Conservation (phyloP, 1,284 basidiomycete genomes). For the Ganoderma resinaceum region DNA sequence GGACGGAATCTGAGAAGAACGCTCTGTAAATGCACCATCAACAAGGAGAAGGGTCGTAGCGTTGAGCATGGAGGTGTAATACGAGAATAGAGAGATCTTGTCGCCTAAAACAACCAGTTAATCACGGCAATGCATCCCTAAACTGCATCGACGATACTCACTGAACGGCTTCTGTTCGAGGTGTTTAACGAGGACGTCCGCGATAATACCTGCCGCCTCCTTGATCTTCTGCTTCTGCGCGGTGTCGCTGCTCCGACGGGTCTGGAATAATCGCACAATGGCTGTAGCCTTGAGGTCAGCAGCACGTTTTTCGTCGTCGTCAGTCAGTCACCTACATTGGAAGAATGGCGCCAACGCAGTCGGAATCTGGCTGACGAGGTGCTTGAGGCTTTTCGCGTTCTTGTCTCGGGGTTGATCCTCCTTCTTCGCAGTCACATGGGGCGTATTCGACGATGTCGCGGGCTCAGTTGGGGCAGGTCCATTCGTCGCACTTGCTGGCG, state of each 20-base stretch:
- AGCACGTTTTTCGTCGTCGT: slow-evolving; percentile 13
- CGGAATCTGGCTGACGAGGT: slow-evolving; percentile 84
- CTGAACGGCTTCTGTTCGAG: slow-evolving; percentile 65
- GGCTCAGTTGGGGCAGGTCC: slow-evolving; percentile 18
- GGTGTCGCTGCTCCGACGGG: slow-evolving; percentile 79
- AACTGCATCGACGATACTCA: slow-evolving; percentile 39
- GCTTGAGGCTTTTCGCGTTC: slow-evolving; percentile 83
- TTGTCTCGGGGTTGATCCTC: slow-evolving; percentile 57
- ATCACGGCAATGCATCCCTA: background rate
- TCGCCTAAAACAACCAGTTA: slow-evolving; percentile 48
- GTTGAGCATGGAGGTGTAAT: slow-evolving; percentile 82
- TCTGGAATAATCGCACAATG: slow-evolving; percentile 88
- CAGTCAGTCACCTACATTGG: slow-evolving; percentile 65
- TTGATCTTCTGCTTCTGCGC: slow-evolving; percentile 82
- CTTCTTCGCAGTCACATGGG: slow-evolving; percentile 37
- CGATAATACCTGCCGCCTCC: slow-evolving; percentile 73
- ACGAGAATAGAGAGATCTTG: slow-evolving; percentile 62
- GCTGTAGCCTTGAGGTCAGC: slow-evolving; percentile 51
- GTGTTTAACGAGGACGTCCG: slow-evolving; percentile 78
- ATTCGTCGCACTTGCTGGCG: slow-evolving; percentile 5
- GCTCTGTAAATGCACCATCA: slow-evolving; percentile 69
- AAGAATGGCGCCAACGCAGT: slow-evolving; percentile 86
- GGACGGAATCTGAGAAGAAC: background rate
- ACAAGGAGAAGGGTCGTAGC: slow-evolving; percentile 79
- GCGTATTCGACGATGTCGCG: background rate